Evolutionary conservation across 2,329 filamentous ascomycete species (phyloP).

Genomic region (Aciculosporium take): DNA sequence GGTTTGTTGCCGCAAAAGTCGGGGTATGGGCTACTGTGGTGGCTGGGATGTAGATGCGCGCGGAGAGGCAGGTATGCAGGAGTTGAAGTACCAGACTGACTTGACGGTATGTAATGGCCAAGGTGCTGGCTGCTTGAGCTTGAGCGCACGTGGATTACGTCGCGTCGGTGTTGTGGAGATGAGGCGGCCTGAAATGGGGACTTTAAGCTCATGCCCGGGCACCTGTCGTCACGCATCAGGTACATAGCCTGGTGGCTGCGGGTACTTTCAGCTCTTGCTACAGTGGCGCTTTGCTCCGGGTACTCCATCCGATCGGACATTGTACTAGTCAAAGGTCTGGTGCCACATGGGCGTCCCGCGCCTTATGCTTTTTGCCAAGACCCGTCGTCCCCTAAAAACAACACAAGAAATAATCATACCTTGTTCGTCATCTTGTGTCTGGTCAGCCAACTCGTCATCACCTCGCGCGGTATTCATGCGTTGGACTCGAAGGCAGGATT

Average conservation of each 20-base stretch:
- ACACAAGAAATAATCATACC: too few relatives aligned
- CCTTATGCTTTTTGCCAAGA: too few relatives aligned
- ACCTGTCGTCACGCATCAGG: neutral
- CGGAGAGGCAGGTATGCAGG: neutral
- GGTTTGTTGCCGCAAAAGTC: neutral
- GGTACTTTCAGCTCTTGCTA: neutral
- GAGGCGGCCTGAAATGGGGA: neutral
- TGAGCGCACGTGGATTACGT: neutral
- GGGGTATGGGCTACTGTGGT: neutral
- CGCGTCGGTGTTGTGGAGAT: slow-evolving; percentile 5
- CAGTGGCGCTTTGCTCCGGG: neutral
- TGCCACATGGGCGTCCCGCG: neutral
- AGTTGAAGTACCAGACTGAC: neutral
- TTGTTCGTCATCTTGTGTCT: neutral
- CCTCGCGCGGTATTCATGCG: neutral
- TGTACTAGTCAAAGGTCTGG: neutral
- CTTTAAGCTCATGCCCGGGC: neutral
- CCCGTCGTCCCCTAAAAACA: neutral
- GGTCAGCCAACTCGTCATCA: neutral
- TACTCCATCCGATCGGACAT: neutral
- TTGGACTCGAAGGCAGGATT: neutral
- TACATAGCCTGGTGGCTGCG: neutral
- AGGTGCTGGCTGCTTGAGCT: slow-evolving; percentile 1
- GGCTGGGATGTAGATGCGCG: neutral
- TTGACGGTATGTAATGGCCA: neutral